phyloP scores from a whole-genome alignment of 2,329 filamentous ascomycete species.

The Colletotrichum orchidophilum region DNA sequence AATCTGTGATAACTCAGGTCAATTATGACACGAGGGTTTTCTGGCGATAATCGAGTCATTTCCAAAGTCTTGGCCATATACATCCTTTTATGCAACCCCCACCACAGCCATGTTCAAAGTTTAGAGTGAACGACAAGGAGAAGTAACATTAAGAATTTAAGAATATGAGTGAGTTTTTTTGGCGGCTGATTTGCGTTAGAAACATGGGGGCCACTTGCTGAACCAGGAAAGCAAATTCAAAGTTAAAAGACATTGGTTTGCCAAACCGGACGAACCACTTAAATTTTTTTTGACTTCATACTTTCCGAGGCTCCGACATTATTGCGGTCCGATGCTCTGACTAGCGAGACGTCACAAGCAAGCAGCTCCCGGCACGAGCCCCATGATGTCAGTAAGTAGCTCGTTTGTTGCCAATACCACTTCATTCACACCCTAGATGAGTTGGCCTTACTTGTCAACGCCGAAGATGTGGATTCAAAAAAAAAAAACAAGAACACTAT shows the following conservation, averaged over 20 bases:
- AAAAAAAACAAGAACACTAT: not conserved
- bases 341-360: not conserved
- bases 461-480: too few relatives aligned
- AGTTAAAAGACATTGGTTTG: not conserved
- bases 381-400: not conserved
- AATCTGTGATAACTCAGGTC: not conserved
- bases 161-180: too few relatives aligned
- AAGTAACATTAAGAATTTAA: too few relatives aligned
- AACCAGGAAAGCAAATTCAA: not conserved
- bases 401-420: not conserved
- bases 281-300: not conserved
- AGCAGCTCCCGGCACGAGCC: not conserved
- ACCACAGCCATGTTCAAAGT: too few relatives aligned
- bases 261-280: not conserved
- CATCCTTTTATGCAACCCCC: not conserved
- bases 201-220: not conserved
- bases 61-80: not conserved
- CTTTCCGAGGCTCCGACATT: not conserved
- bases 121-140: too few relatives aligned
- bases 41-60: not conserved
- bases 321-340: not conserved
- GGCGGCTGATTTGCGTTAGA: too few relatives aligned
- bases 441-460: not conserved
- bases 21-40: not conserved
- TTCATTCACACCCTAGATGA: not conserved